Evolutionary conservation across 441 rosid species (phyloP).

Genomic region (Daphne laureola): DNA sequence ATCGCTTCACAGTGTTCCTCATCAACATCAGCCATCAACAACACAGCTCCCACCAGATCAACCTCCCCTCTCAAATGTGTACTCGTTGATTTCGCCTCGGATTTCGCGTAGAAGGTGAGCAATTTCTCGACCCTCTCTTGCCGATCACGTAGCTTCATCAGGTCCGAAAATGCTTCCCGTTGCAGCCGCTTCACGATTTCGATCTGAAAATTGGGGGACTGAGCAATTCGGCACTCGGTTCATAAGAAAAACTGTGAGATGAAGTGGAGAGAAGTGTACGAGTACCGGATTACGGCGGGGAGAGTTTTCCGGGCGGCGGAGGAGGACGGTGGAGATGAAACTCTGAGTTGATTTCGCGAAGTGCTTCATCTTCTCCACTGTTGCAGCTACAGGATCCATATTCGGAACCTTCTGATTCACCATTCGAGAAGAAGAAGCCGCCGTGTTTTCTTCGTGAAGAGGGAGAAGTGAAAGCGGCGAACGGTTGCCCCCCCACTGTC

Average conservation of each 20-base stretch:
- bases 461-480: too few relatives aligned
- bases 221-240: slow-evolving; percentile 11
- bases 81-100: slow-evolving; percentile 30
- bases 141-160: slow-evolving; percentile 87
- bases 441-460: too few relatives aligned
- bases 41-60: slow-evolving; percentile 56
- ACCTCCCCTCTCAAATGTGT: slow-evolving; percentile 72
- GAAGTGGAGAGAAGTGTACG: not conserved
- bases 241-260: slow-evolving; percentile 2
- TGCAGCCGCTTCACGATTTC: slow-evolving; percentile 92
- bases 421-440: not conserved
- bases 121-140: slow-evolving; percentile 75
- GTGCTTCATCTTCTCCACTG: slow-evolving; percentile 39
- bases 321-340: slow-evolving; percentile 27
- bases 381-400: slow-evolving; percentile 50
- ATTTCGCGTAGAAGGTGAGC: slow-evolving; percentile 42
- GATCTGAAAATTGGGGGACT: slow-evolving; percentile 42
- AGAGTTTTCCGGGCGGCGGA: slow-evolving; percentile 25
- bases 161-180: slow-evolving; percentile 78
- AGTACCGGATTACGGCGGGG: slow-evolving; percentile 65
- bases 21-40: slow-evolving; percentile 41
- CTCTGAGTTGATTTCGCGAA: slow-evolving; percentile 42
- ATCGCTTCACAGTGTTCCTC: slow-evolving; percentile 38
- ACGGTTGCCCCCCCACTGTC: too few relatives aligned
- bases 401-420: not conserved